Percentiles rank a stretch among this genome's conserved stretches.
These are phyloP conservation scores for Tilletiaria anomala DNA, from an alignment of 1,284 basidiomycete genomes.

Conservation along the genomic window DNA sequence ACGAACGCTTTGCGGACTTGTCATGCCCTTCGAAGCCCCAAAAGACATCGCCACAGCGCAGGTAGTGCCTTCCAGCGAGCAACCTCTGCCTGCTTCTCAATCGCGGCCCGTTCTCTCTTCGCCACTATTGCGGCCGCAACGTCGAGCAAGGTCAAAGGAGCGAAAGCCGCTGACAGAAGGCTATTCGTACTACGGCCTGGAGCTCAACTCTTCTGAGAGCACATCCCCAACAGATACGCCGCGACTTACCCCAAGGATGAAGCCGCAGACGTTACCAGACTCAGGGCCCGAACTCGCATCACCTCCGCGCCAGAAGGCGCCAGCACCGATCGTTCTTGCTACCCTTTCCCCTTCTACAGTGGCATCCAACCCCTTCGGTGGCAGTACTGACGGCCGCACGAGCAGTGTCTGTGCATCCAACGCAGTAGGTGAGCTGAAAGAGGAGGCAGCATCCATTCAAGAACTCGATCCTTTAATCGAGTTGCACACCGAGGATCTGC, in stretches of 20 bases:
- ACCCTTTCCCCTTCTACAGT: slow-evolving; percentile 14
- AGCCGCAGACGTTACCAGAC: neutral
- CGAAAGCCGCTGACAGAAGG: slow-evolving; percentile 18
- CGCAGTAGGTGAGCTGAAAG: too few species aligned
- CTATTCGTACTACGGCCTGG: slow-evolving; percentile 35
- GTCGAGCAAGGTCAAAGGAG: slow-evolving; percentile 18
- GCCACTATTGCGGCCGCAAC: neutral
- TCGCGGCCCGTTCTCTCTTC: neutral
- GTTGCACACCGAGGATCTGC: slow-evolving; percentile 25
- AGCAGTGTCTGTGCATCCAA: neutral
- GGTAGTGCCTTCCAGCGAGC: too few species aligned
- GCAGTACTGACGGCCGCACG: neutral
- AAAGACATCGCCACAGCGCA: slow-evolving; percentile 3
- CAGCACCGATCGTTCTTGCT: slow-evolving; percentile 21
- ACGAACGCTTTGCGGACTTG: slow-evolving; percentile 12
- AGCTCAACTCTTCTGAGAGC: slow-evolving; percentile 14
- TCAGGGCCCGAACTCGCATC: neutral
- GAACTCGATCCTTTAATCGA: slow-evolving; percentile 4
- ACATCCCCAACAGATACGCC: slow-evolving; percentile 17
- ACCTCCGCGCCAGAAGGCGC: slow-evolving; percentile 2
- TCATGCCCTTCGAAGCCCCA: slow-evolving; percentile 9
- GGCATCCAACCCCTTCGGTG: neutral
- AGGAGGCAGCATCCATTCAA: too few species aligned
- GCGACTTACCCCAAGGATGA: neutral
- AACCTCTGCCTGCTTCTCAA: slow-evolving; percentile 4